A percentile compares a stretch with the other conserved stretches of the same genome.
Conservation (phyloP, 2,329 filamentous ascomycete genomes). For the Ophiostoma ulmi region DNA sequence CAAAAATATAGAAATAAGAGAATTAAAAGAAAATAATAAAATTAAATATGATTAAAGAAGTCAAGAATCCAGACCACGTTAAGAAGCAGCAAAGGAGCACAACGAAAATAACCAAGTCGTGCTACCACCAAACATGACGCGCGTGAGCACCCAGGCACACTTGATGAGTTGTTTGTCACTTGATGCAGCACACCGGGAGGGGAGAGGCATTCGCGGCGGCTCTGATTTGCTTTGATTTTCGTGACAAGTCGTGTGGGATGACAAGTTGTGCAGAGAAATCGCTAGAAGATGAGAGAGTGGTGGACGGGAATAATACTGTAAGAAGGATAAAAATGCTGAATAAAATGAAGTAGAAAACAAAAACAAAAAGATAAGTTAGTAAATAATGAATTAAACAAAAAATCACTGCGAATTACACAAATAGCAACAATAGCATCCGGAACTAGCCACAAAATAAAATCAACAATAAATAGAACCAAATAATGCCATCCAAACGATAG, state of each 20-base stretch:
- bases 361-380: neutral
- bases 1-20: neutral
- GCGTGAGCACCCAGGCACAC: neutral
- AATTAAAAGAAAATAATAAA: neutral
- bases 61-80: neutral
- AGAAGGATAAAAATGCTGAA: no score
- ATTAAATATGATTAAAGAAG: neutral
- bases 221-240: constrained; percentile 1
- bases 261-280: neutral
- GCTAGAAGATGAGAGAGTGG: neutral
- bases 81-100: neutral
- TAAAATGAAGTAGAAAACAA: neutral
- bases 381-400: neutral
- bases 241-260: neutral
- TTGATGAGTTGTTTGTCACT: neutral
- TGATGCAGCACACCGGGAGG: neutral
- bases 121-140: neutral
- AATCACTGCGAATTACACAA: neutral
- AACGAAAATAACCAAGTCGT: neutral
- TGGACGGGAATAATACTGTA: no score
- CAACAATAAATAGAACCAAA: neutral
- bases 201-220: neutral
- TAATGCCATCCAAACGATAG: neutral
- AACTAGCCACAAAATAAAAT: neutral
- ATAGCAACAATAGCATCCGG: neutral